A percentile compares a stretch with the other conserved stretches of the same genome.
Evolutionary conservation across 2,329 filamentous ascomycete genomes (phyloP).

Genomic region (Orbilia quercus): DNA sequence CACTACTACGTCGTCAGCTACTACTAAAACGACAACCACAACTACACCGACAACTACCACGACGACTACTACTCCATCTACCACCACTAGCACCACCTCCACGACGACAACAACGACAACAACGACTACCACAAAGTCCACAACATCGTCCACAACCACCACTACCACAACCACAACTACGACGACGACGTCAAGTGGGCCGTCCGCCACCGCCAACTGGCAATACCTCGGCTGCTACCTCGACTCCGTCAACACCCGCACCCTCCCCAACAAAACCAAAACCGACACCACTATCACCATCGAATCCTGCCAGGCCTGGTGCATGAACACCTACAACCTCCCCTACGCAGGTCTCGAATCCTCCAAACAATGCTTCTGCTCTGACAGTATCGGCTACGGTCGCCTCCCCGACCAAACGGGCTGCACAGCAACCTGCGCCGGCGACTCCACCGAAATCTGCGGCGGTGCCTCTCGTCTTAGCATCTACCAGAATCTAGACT

Average conservation of each 20-base stretch:
- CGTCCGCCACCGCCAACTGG: slow-evolving; percentile 12
- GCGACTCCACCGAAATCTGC: slow-evolving; percentile 58
- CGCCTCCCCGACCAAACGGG: slow-evolving; percentile 31
- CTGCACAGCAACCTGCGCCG: slow-evolving; percentile 59
- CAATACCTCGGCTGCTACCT: slow-evolving; percentile 28
- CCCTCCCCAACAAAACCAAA: slow-evolving; percentile 40
- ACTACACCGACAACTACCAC: neutral
- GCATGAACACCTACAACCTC: slow-evolving; percentile 36
- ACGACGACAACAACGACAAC: slow-evolving; percentile 12
- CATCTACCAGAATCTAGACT: slow-evolving; percentile 57
- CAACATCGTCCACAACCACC: neutral
- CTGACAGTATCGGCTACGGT: slow-evolving; percentile 31
- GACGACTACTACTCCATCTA: slow-evolving; percentile 1
- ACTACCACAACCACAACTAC: slow-evolving; percentile 16
- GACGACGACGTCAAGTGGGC: neutral
- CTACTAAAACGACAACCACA: slow-evolving; percentile 9
- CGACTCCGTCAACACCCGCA: slow-evolving; percentile 24
- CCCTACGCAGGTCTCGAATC: slow-evolving; percentile 38
- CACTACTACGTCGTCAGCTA: slow-evolving; percentile 1
- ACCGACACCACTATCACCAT: slow-evolving; percentile 28
- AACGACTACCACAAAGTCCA: neutral
- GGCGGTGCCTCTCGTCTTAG: slow-evolving; percentile 58
- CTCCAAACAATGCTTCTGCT: slow-evolving; percentile 38
- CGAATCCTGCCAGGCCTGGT: slow-evolving; percentile 33
- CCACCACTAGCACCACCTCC: slow-evolving; percentile 11